Percentiles rank a stretch among this genome's conserved stretches.
These are phyloP conservation scores for Botrytis sinoallii DNA, from an alignment of 2,329 filamentous ascomycete species.

Conservation along the genomic window DNA sequence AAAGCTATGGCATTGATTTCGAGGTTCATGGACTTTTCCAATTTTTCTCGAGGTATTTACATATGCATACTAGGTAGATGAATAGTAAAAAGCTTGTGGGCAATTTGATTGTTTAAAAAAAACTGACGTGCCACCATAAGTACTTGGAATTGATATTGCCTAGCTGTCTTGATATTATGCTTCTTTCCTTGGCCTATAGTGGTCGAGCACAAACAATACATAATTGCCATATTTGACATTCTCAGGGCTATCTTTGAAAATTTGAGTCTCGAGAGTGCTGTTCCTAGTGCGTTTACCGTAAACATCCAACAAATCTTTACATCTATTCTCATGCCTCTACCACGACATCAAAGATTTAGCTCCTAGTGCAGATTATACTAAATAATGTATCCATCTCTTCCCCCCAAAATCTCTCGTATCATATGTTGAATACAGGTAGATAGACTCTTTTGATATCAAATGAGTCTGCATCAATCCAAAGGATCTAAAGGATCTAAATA, in stretches of 20 bases:
- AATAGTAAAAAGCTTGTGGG: constrained; percentile 16
- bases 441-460: background rate
- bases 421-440: background rate
- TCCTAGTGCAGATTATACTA: background rate
- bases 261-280: background rate
- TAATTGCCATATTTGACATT: background rate
- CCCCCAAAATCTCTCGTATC: background rate
- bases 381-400: background rate
- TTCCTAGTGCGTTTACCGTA: background rate
- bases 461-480: background rate
- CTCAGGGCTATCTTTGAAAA: background rate
- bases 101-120: background rate
- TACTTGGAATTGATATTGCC: background rate
- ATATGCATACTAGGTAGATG: constrained; percentile 19
- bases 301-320: background rate
- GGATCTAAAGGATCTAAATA: too few relatives aligned
- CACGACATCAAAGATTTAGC: background rate
- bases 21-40: constrained; percentile 11
- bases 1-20: constrained; percentile 20
- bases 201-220: background rate
- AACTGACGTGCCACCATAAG: background rate
- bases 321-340: background rate
- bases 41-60: constrained; percentile 11
- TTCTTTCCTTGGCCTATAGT: background rate
- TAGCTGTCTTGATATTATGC: background rate